A percentile compares a stretch with the other conserved stretches of the same genome.
Conservation (phyloP, 192 early-diverging fungal species). For the Coemansia sp. region DNA sequence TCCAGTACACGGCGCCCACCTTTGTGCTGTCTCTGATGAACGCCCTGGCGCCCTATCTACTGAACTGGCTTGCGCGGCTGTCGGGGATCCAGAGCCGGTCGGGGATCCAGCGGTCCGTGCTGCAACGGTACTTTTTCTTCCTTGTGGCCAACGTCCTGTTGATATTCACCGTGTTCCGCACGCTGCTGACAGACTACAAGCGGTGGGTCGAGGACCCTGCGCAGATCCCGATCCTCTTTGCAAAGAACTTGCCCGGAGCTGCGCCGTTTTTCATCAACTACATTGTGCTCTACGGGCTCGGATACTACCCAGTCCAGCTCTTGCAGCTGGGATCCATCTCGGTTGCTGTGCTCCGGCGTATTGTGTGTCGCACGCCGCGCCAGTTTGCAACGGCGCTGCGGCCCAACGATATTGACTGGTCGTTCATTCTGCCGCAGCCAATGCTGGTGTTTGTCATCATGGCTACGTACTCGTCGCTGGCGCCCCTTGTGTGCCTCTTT, state of each 20-base stretch:
- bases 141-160: constrained; percentile 74
- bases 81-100: constrained; percentile 50
- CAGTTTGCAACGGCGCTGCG: constrained; percentile 70
- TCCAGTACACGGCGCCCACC: constrained; percentile 43
- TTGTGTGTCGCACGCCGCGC: constrained; percentile 72
- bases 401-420: constrained; percentile 68
- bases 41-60: constrained; percentile 34
- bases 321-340: constrained; percentile 66
- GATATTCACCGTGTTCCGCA: constrained; percentile 68
- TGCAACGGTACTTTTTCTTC: constrained; percentile 69
- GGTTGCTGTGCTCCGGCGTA: constrained; percentile 54
- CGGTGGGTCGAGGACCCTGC: constrained; percentile 71
- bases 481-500: constrained; percentile 69
- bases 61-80: constrained; percentile 45
- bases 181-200: constrained; percentile 62
- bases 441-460: constrained; percentile 74
- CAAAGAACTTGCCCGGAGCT: constrained; percentile 65
- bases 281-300: constrained; percentile 70
- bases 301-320: constrained; percentile 65
- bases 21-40: constrained; percentile 51
- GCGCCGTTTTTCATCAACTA: constrained; percentile 82
- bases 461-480: constrained; percentile 73
- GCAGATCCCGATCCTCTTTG: constrained; percentile 63
- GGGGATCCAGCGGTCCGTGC: constrained; percentile 47
- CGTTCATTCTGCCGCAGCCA: constrained; percentile 64